phyloP scores from a whole-genome alignment of 2,329 filamentous ascomycete species.

The Oidium heveae region DNA sequence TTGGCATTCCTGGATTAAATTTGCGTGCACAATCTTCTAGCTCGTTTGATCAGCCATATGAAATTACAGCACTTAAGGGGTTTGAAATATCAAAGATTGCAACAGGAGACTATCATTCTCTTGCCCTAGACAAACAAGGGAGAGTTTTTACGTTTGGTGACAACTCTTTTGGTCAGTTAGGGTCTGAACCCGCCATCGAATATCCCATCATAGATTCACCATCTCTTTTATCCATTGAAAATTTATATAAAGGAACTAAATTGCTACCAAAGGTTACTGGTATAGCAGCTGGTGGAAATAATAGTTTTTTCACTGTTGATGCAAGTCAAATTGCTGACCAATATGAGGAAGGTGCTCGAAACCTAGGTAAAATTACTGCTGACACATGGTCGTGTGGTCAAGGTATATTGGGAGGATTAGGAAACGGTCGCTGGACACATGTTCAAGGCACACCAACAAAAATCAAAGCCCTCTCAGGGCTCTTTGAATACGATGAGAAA shows the following conservation, averaged over 20 bases:
- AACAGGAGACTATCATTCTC: conserved; percentile 64
- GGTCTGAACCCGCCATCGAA: conserved; percentile 43
- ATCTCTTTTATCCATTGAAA: conserved; percentile 40
- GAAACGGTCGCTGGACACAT: conserved; percentile 76
- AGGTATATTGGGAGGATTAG: conserved; percentile 62
- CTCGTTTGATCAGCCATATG: conserved; percentile 59
- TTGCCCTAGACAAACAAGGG: conserved; percentile 51
- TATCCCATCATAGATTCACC: conserved; percentile 42
- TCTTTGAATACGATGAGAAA: conserved; percentile 70
- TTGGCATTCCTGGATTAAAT: conserved; percentile 61
- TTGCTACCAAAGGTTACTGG: conserved; percentile 42
- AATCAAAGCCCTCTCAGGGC: conserved; percentile 56
- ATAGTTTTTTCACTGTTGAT: conserved; percentile 72
- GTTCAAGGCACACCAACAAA: conserved; percentile 54
- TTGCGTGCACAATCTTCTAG: conserved; percentile 58
- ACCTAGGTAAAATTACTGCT: conserved; percentile 31
- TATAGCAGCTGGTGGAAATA: conserved; percentile 65
- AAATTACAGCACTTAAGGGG: conserved; percentile 45
- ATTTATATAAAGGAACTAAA: conserved; percentile 43
- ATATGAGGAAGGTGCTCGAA: conserved; percentile 16
- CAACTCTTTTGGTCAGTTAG: conserved; percentile 75
- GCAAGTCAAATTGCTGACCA: conserved; percentile 31
- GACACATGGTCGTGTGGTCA: conserved; percentile 76
- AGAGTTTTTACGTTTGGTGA: conserved; percentile 73
- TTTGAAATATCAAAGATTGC: conserved; percentile 53